A percentile compares a stretch with the other conserved stretches of the same genome.
Evolutionary conservation across 305 asterid genomes (phyloP).

Genomic region (Ruellia speciosa): DNA sequence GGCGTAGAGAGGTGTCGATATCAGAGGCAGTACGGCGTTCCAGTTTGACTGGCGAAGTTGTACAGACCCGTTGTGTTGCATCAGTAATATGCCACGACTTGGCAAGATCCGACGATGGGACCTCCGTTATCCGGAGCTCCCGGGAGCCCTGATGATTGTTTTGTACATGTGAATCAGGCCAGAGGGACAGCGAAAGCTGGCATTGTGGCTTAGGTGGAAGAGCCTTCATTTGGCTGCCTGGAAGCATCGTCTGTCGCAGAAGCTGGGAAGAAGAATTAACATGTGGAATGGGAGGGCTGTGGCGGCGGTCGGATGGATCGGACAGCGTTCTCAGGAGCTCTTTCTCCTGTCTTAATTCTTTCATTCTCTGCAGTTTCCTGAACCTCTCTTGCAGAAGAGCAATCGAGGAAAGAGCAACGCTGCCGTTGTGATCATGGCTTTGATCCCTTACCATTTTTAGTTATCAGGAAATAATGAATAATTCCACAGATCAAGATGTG

Average conservation of each 20-base stretch:
- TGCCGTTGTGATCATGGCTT: background rate
- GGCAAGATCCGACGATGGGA: slow-evolving; percentile 1
- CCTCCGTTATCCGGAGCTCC: background rate
- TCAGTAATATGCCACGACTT: slow-evolving; percentile 18
- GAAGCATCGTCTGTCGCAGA: background rate
- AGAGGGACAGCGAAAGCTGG: slow-evolving; percentile 37
- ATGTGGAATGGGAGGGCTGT: slow-evolving; percentile 9
- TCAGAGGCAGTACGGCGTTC: slow-evolving; percentile 20
- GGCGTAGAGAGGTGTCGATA: slow-evolving; percentile 54
- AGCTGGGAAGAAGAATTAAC: background rate
- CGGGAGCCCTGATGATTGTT: background rate
- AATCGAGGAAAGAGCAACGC: slow-evolving; percentile 27
- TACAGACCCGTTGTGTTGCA: slow-evolving; percentile 9
- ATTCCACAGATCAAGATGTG: background rate
- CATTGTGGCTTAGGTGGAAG: slow-evolving; percentile 23
- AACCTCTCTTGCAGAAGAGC: slow-evolving; percentile 50
- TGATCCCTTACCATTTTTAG: slow-evolving; percentile 24
- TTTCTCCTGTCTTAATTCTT: slow-evolving; percentile 38
- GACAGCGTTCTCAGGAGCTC: slow-evolving; percentile 27
- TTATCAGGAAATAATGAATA: background rate
- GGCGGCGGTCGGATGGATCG: slow-evolving; percentile 13
- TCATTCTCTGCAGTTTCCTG: slow-evolving; percentile 39
- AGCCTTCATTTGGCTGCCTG: slow-evolving; percentile 5
- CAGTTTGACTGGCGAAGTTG: background rate
- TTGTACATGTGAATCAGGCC: slow-evolving; percentile 23